Evolutionary conservation across 2,329 filamentous ascomycete genomes (phyloP), one percentile per base, ranked within the genome.

Genomic region (Ophiognomonia clavigignenti-juglandacearum): DNA sequence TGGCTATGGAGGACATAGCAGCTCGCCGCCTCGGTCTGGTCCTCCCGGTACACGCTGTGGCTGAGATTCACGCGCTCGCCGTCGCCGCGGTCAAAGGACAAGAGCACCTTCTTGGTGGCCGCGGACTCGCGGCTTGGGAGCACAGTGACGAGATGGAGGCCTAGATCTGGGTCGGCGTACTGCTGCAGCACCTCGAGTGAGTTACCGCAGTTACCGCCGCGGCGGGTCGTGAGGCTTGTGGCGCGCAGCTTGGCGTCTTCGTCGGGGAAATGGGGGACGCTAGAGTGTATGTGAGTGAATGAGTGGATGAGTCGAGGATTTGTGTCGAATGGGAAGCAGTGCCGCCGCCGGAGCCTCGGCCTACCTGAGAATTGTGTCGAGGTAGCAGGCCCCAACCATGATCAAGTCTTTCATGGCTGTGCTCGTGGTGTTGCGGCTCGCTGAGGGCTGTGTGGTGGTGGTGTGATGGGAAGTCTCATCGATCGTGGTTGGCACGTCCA

Each of bases 201-300:
- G 61, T 90, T 90, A 20, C 82, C 77, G 53, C 82, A 82, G 62
- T 90, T 91, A 26, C 86, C 86, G 43, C 86, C 86, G 22, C 85
- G 77, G 24, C 85, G 78, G 36, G 74, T 73, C 29, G 69, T 65
- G 45, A 85, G 61, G 20, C 60, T 70, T 2, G 77, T 76, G 16
- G 86, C 85, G 26, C 85, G 82, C 34, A 87, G 70, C 64, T 90
- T 90, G 39, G 80, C 75, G 67, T 91, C 86, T 66, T 90, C 85
- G 6, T 65, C 64, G 1, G 85, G 85, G 59, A 80, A 88, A 58
- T 79, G 67, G 3, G 83, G 78, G 27, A 87, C 75, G 52, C 82
- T 86, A 60, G 41, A 32, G 6, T n/a, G 37, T 27, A 6, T 20
- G n/a, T 36, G 26, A 50, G 47, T 7, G 19, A 26, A 13, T n/a